Evolutionary conservation across 202 grass and related monocot species (phyloP), one percentile per base, ranked within the genome.

Genomic region (Carex arenaria): DNA sequence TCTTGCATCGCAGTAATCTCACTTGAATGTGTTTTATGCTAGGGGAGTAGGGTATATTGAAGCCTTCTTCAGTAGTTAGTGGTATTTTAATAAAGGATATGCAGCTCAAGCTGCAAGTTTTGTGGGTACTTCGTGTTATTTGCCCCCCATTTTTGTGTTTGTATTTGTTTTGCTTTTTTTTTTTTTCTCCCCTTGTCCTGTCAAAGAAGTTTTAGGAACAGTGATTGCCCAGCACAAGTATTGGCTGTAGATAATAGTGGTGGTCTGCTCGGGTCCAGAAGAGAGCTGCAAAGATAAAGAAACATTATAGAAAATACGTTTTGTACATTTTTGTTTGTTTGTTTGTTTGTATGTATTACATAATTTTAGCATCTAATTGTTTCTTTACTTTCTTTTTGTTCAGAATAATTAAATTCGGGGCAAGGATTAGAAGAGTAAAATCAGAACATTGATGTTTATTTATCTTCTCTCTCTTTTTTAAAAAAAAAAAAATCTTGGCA

Each of bases 1-100:
- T 92, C 57, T 86, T 94, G 69, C 92, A 91, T 82, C 85, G 92
- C 19, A 89, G 92, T 68, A 94, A 92, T 82, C 88, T 94, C 51
- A 23, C 72, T 61, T 92, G 63, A 89, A 30, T 52, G 71, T 76
- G 53, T 30, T 75, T 34, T 75, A 45, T 61, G 31, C 40, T 64
- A 56, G 1, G 53, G 43, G 42, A 62, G 32, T 79, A 30, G 7
- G 4, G 79, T 55, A 43, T 66, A 22, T 81, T 84, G 42, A 8
- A 34, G 42, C 32, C 23, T 80, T 61, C 51, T 60, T 18, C 31
- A 49, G 67, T 20, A 8, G 17, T 75, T 30, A 52, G 26, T 76
- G 28, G 15, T 75, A 28, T 1, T 42, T 56, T n/a, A 56, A 55
- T 56, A 55, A 31, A 47, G 7, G 26, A 34, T 6, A 15, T 66